A percentile compares a stretch with the other conserved stretches of the same genome.
These are phyloP conservation scores for Entomophthora muscae DNA, from an alignment of 371 early-diverging fungal species.

Conservation along the genomic window DNA sequence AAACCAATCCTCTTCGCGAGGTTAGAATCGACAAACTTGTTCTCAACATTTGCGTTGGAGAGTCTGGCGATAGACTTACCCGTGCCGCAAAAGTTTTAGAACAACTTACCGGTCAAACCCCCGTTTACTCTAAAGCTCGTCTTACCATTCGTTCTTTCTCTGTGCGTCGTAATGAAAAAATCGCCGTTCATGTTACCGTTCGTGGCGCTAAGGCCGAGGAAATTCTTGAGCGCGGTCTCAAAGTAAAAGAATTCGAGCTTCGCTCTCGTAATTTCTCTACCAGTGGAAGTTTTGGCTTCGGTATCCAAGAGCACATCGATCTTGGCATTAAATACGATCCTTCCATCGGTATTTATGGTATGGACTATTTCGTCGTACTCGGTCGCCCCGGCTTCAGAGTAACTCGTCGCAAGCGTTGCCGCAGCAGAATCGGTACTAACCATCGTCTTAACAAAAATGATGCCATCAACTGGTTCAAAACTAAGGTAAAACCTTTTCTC, in stretches of 20 bases:
- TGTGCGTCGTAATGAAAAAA: conserved; percentile 99
- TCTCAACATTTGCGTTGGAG: conserved; percentile 99
- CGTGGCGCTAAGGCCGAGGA: conserved; percentile 80
- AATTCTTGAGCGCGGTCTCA: conserved; percentile 97
- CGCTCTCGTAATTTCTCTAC: conserved; percentile 87
- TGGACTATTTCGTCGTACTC: conserved; percentile 76
- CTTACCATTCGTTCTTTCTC: conserved; percentile 99
- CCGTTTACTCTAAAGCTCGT: conserved; percentile 98
- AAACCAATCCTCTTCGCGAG: conserved; percentile 88
- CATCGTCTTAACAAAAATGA: conserved; percentile 91
- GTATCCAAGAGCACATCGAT: conserved; percentile 99
- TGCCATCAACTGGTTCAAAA: conserved; percentile 74
- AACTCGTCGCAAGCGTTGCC: conserved; percentile 85
- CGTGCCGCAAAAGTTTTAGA: conserved; percentile 99
- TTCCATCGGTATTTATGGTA: conserved; percentile 93
- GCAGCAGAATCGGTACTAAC: conserved; percentile 69
- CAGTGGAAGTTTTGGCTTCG: conserved; percentile 99
- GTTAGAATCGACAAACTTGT: conserved; percentile 98
- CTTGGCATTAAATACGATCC: conserved; percentile 99
- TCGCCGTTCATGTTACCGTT: conserved; percentile 97
- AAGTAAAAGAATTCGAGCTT: conserved; percentile 99
- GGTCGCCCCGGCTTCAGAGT: conserved; percentile 96
- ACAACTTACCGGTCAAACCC: conserved; percentile 99
- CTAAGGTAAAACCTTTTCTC: conserved; percentile 25
- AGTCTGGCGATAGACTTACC: conserved; percentile 97